These are phyloP conservation scores for Sugiyamaella lignohabitans DNA, from an alignment of 805 yeast genomes.

Conservation along the genomic window DNA sequence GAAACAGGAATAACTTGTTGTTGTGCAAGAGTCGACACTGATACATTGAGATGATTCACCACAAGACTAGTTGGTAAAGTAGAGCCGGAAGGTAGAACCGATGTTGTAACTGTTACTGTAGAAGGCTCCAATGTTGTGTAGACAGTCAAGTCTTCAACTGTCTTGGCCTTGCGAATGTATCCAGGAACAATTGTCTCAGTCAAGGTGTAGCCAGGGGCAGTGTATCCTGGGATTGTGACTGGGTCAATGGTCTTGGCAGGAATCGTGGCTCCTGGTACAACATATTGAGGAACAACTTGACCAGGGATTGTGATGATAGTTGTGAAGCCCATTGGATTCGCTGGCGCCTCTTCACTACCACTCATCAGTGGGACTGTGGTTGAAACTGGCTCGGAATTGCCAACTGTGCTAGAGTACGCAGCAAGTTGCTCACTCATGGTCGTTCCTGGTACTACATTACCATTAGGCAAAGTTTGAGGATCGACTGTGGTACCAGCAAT, in stretches of 20 bases:
- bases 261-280: constrained; percentile 18
- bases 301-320: constrained; percentile 15
- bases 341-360: background rate
- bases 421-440: background rate
- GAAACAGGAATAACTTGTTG: constrained; percentile 4
- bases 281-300: constrained; percentile 19
- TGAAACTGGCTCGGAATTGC: background rate
- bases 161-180: background rate
- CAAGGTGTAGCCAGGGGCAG: constrained; percentile 17
- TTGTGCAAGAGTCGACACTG: constrained; percentile 5
- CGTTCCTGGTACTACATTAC: background rate
- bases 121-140: constrained; percentile 6
- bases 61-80: background rate
- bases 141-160: constrained; percentile 6
- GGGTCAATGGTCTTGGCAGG: constrained; percentile 12
- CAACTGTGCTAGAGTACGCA: background rate
- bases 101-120: constrained; percentile 5
- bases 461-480: constrained; percentile 5
- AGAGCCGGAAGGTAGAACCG: background rate
- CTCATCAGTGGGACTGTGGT: too few species aligned
- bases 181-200: constrained; percentile 10
- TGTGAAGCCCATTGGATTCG: background rate
- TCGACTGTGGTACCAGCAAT: constrained; percentile 4
- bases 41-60: background rate
- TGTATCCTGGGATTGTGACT: constrained; percentile 14